Evolutionary conservation across 805 yeast species (phyloP), one percentile per base, ranked within the genome.

Genomic region (Saccharomycopsis vini): DNA sequence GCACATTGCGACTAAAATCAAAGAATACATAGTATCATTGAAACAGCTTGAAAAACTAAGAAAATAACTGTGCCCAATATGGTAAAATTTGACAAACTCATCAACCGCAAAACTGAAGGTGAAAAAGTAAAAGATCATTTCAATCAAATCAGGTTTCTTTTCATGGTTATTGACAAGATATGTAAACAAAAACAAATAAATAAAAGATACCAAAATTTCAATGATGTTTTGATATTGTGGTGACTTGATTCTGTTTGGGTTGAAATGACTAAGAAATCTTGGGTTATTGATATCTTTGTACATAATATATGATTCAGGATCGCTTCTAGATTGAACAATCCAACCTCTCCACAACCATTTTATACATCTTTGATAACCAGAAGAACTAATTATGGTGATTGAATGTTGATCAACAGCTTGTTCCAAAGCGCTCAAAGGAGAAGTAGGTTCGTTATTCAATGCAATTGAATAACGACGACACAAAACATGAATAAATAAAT

Each of bases 271-370:
- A 40, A 60, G 49, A 46, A 83, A 64, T 0, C 77, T 67, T 12
- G 78, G 71, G 0, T 77, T 77, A 48, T 69, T 73, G 59, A 80
- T 83, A 18, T 74, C 70, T 4, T 90, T 84, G 55, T 85, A 86
- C 12, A 60, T 61, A 7, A 77, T 73, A 54, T 80, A 87, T 13
- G 77, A 75, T 18, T 73, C 70, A 5, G 90, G 84, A 55, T 85
- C 86, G 12, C 59, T 61, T 10, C 77, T 72, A 19, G 81, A 73
- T 61, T 85, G 95, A 42, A 83, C 70, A 50, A 87, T 83, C 95
- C 95, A 85, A 23, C 95, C 95, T 45, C 89, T 67, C 95, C 95
- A 87, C 40, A 87, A 61, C 94, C 95, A 87, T 52, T 81, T 77
- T 55, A 86, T 72, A 62, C 95, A 85, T 43, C 95, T 66, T 60